Evolutionary conservation across 208 protist species (phyloP).

Genomic region (Trypanosoma rangeli): DNA sequence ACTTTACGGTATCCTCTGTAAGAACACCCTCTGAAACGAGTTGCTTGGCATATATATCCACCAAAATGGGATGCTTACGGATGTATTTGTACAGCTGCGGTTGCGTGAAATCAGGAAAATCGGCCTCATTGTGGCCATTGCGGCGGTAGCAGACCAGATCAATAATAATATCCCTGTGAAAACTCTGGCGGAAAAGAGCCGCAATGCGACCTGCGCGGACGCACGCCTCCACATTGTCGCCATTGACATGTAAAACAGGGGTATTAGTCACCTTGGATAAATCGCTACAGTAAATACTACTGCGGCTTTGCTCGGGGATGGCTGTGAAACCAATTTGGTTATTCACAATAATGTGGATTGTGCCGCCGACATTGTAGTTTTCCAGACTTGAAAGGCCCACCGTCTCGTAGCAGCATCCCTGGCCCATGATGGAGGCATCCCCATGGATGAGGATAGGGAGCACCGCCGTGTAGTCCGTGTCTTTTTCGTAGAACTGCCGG

Average conservation of each 20-base stretch:
- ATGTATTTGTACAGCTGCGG: constrained; percentile 95
- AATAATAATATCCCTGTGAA: constrained; percentile 95
- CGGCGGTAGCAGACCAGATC: constrained; percentile 97
- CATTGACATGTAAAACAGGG: constrained; percentile 98
- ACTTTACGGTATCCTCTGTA: constrained; percentile 53
- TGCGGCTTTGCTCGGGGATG: constrained; percentile 89
- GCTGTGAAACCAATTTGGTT: constrained; percentile 99
- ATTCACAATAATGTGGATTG: constrained; percentile 98
- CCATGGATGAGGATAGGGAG: constrained; percentile 96
- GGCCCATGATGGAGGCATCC: constrained; percentile 96
- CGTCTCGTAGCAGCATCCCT: constrained; percentile 98
- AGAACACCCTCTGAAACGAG: constrained; percentile 83
- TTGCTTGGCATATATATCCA: constrained; percentile 91
- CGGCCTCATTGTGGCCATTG: constrained; percentile 97
- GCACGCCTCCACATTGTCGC: constrained; percentile 95
- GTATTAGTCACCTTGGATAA: constrained; percentile 94
- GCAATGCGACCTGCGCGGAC: constrained; percentile 88
- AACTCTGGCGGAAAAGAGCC: constrained; percentile 91
- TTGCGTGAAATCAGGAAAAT: constrained; percentile 97
- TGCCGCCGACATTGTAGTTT: constrained; percentile 96
- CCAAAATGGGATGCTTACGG: constrained; percentile 76
- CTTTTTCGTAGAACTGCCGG: constrained; percentile 87
- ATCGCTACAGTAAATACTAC: constrained; percentile 97
- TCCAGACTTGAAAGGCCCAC: constrained; percentile 94
- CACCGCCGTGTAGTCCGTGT: constrained; percentile 66